These are phyloP conservation scores for Talaromyces thailandensis DNA, from an alignment of 495 filamentous ascomycete species.

Conservation along the genomic window DNA sequence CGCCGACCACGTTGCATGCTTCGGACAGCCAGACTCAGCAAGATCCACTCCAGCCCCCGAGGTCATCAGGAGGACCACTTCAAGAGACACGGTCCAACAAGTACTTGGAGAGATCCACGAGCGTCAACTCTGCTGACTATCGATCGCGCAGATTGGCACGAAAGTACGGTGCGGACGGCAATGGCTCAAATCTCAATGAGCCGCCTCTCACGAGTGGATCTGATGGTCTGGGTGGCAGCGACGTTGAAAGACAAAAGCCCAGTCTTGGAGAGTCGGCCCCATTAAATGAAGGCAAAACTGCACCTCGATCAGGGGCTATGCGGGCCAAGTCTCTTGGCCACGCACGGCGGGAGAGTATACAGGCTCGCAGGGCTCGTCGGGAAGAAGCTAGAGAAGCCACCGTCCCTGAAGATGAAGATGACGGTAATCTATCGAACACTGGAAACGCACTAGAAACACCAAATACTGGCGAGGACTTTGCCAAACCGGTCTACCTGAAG, in stretches of 20 bases:
- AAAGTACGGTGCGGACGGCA: constrained; percentile 45
- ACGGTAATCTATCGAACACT: constrained; percentile 40
- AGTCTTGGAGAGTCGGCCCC: constrained; percentile 26
- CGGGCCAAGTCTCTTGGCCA: constrained; percentile 88
- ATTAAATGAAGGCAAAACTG: constrained; percentile 12
- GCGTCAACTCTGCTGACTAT: constrained; percentile 78
- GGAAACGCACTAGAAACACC: constrained; percentile 44
- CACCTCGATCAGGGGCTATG: constrained; percentile 39
- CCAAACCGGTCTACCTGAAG: constrained; percentile 92
- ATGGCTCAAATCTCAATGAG: constrained; percentile 42
- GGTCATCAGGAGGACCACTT: constrained; percentile 35
- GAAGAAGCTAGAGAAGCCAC: constrained; percentile 59
- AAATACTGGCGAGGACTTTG: constrained; percentile 46
- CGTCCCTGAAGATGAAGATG: constrained; percentile 70
- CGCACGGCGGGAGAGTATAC: constrained; percentile 80
- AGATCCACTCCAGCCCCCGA: constrained; percentile 63
- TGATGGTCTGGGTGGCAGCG: constrained; percentile 51
- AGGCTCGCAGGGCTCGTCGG: constrained; percentile 64
- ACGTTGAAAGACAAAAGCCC: constrained; percentile 30
- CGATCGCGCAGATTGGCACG: constrained; percentile 51
- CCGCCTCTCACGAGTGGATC: constrained; percentile 70
- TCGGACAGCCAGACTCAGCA: constrained; percentile 60
- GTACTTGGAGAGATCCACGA: constrained; percentile 69
- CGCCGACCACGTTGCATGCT: constrained; percentile 45
- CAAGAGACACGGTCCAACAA: constrained; percentile 48